Conservation (phyloP, 495 filamentous ascomycete species). For the Friedmanniomyces simplex region DNA sequence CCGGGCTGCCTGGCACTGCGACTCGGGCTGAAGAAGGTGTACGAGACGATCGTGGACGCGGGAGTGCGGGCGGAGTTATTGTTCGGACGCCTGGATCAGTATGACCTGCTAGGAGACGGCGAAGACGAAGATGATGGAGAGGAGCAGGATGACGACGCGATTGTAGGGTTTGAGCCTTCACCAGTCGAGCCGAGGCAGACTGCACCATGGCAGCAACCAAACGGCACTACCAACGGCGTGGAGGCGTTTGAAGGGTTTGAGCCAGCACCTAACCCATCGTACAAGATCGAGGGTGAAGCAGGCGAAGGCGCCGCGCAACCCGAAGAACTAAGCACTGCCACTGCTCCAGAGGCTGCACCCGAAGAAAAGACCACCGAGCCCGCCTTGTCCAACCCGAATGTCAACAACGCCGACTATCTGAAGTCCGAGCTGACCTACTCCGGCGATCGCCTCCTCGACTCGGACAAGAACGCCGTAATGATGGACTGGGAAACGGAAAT, state of each 20-base stretch:
- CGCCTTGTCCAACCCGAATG: constrained; percentile 22
- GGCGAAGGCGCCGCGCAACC: background rate
- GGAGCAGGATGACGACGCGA: constrained; percentile 14
- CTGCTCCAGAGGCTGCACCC: background rate
- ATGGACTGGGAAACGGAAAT: constrained; percentile 92
- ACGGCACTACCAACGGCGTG: background rate
- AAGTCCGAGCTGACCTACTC: constrained; percentile 65
- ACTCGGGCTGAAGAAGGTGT: constrained; percentile 60
- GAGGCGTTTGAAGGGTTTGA: constrained; percentile 16
- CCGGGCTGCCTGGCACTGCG: constrained; percentile 77
- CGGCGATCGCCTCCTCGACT: constrained; percentile 66
- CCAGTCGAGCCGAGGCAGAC: constrained; percentile 1
- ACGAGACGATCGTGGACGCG: constrained; percentile 79
- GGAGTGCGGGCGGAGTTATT: constrained; percentile 86
- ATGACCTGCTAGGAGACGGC: constrained; percentile 53
- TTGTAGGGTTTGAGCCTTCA: constrained; percentile 16
- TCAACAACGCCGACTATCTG: constrained; percentile 58
- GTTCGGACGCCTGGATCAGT: constrained; percentile 41
- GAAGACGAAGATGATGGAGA: constrained; percentile 33
- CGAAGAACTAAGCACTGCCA: background rate
- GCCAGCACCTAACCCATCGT: constrained; percentile 16
- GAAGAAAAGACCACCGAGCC: constrained; percentile 6
- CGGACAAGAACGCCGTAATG: constrained; percentile 83
- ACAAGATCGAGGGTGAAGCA: constrained; percentile 17
- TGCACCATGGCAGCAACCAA: background rate